phyloP scores from a whole-genome alignment of 106 monocot genomes.

The Chionographis japonica region DNA sequence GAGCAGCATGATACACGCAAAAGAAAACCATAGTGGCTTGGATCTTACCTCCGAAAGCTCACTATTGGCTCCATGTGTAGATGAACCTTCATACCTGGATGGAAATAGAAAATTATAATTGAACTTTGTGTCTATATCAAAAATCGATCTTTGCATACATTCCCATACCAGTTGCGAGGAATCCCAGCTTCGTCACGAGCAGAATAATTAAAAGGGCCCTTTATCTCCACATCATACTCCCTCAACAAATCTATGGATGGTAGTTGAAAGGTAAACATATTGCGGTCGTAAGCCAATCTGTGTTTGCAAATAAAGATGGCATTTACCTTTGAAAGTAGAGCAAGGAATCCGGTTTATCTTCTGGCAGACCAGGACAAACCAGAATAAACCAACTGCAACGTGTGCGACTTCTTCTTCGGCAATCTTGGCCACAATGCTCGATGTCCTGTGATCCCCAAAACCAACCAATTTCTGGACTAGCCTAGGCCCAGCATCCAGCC shows the following conservation, averaged over 20 bases:
- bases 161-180: slow-evolving; percentile 76
- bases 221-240: slow-evolving; percentile 69
- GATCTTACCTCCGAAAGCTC: slow-evolving; percentile 64
- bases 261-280: too few species aligned
- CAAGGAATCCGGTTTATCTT: slow-evolving; percentile 59
- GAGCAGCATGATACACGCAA: background rate
- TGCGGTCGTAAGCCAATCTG: too few species aligned
- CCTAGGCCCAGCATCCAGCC: slow-evolving; percentile 92
- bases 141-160: background rate
- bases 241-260: slow-evolving; percentile 52
- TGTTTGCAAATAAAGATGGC: background rate
- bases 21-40: background rate
- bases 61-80: slow-evolving; percentile 1
- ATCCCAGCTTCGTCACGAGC: slow-evolving; percentile 94
- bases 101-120: background rate
- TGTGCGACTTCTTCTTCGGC: slow-evolving; percentile 97
- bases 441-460: slow-evolving; percentile 78
- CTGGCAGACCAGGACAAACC: slow-evolving; percentile 73
- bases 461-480: slow-evolving; percentile 79
- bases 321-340: slow-evolving; percentile 59
- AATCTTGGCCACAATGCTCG: slow-evolving; percentile 79
- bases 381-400: slow-evolving; percentile 82
- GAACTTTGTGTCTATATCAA: background rate
- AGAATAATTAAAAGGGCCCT: slow-evolving; percentile 87
- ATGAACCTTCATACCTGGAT: slow-evolving; percentile 67